Percentiles rank a stretch among this genome's conserved stretches.
phyloP scores from a whole-genome alignment of 345 rosid species.

The Aquilaria sinensis region DNA sequence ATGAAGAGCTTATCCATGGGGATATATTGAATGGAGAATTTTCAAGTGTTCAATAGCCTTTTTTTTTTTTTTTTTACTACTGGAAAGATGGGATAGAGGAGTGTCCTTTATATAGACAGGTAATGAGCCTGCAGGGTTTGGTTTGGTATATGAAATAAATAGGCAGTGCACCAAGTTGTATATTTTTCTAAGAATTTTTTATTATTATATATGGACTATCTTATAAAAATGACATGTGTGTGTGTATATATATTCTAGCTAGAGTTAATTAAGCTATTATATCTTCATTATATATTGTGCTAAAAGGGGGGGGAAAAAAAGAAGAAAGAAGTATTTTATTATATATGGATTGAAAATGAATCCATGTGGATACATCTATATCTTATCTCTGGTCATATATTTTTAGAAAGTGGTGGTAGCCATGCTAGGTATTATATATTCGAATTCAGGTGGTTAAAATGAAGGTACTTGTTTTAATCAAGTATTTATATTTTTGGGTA shows the following conservation, averaged over 20 bases:
- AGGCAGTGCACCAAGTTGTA: neutral
- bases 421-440: neutral
- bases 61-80: constrained; percentile 1
- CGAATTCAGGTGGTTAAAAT: neutral
- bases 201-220: too few relatives aligned
- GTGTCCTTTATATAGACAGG: constrained; percentile 24
- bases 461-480: neutral
- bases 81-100: constrained; percentile 8
- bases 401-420: neutral
- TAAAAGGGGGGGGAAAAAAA: too few relatives aligned
- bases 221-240: too few relatives aligned
- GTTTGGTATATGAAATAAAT: neutral
- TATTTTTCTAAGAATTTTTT: neutral
- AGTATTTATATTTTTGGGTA: neutral
- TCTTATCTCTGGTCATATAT: neutral
- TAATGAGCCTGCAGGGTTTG: too few relatives aligned
- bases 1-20: constrained; percentile 27
- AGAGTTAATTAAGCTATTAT: too few relatives aligned
- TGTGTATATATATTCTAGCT: too few relatives aligned
- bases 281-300: too few relatives aligned
- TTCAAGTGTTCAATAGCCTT: neutral
- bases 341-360: too few relatives aligned
- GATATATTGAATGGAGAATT: neutral
- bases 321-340: too few relatives aligned
- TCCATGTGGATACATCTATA: neutral